These are phyloP conservation scores for Epichloe sp. DNA, from an alignment of 2,329 filamentous ascomycete species.

Conservation along the genomic window DNA sequence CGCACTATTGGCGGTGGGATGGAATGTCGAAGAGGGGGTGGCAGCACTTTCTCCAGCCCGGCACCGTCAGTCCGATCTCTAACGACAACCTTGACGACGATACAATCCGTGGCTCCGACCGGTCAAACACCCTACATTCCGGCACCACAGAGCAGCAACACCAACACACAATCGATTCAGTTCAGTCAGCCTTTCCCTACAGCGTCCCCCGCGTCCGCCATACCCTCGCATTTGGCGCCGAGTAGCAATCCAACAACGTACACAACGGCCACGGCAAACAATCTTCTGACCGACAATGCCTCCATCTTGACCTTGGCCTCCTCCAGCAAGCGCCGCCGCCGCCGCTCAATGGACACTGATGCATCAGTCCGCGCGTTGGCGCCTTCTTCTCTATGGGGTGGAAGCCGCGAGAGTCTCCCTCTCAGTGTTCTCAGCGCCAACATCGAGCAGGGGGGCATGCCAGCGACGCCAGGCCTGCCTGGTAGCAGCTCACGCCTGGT, in stretches of 20 bases:
- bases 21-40: slow-evolving; percentile 55
- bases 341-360: slow-evolving; percentile 73
- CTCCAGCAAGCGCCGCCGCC: slow-evolving; percentile 63
- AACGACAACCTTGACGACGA: slow-evolving; percentile 74
- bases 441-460: slow-evolving; percentile 36
- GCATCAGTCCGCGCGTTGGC: slow-evolving; percentile 76
- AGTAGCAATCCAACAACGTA: slow-evolving; percentile 55
- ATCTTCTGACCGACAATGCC: slow-evolving; percentile 71
- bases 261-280: slow-evolving; percentile 66
- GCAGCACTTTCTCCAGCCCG: slow-evolving; percentile 71
- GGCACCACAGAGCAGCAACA: slow-evolving; percentile 15
- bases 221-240: slow-evolving; percentile 56
- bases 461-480: slow-evolving; percentile 38
- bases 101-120: slow-evolving; percentile 59
- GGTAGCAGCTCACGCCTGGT: slow-evolving; percentile 30
- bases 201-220: slow-evolving; percentile 53
- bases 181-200: slow-evolving; percentile 55
- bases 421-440: slow-evolving; percentile 66
- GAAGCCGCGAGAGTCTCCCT: slow-evolving; percentile 66
- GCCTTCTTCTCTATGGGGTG: slow-evolving; percentile 69
- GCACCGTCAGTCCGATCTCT: slow-evolving; percentile 69
- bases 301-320: slow-evolving; percentile 77
- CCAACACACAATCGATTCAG: slow-evolving; percentile 38
- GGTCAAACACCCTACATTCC: slow-evolving; percentile 22
- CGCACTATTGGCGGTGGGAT: slow-evolving; percentile 54